Percentiles rank a stretch among this genome's conserved stretches.
Conservation (phyloP, 1,139 yeast species). For the Hyphopichia buzzinii region DNA sequence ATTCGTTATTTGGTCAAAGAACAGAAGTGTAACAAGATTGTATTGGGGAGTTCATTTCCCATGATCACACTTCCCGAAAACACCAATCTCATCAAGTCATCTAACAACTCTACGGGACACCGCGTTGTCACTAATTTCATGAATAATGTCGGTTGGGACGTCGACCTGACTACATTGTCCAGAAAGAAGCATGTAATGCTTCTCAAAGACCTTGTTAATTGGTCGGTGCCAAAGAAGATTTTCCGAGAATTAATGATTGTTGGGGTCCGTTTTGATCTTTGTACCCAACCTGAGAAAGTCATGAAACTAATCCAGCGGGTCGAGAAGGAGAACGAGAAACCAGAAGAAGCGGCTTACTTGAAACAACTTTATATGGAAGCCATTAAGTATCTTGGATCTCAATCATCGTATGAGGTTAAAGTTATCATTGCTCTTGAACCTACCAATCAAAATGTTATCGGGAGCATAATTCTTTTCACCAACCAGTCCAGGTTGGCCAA, state of each 20-base stretch:
- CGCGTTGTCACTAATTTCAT: slow-evolving; percentile 29
- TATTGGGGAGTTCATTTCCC: slow-evolving; percentile 55
- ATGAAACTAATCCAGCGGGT: slow-evolving; percentile 28
- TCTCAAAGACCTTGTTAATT: slow-evolving; percentile 34
- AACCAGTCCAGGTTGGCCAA: slow-evolving; percentile 45
- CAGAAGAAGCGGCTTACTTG: slow-evolving; percentile 3
- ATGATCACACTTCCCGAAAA: slow-evolving; percentile 43
- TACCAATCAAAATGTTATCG: slow-evolving; percentile 51
- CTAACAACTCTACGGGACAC: slow-evolving; percentile 16
- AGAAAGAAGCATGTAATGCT: slow-evolving; percentile 34
- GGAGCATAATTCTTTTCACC: slow-evolving; percentile 54
- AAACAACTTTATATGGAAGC: slow-evolving; percentile 25
- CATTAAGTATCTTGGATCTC: slow-evolving; percentile 17
- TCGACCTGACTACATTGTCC: slow-evolving; percentile 11
- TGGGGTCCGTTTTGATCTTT: slow-evolving; percentile 58
- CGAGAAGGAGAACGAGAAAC: slow-evolving; percentile 10
- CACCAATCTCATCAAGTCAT: slow-evolving; percentile 13
- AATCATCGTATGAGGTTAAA: slow-evolving; percentile 33
- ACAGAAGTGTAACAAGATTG: slow-evolving; percentile 37
- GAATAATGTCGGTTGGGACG: slow-evolving; percentile 41
- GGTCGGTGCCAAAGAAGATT: slow-evolving; percentile 57
- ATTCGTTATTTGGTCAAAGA: slow-evolving; percentile 50
- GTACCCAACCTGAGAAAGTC: slow-evolving; percentile 41
- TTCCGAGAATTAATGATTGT: slow-evolving; percentile 58
- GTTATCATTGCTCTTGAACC: slow-evolving; percentile 60